phyloP scores from a whole-genome alignment of 2,329 filamentous ascomycete species.

The Hortaea werneckii region DNA sequence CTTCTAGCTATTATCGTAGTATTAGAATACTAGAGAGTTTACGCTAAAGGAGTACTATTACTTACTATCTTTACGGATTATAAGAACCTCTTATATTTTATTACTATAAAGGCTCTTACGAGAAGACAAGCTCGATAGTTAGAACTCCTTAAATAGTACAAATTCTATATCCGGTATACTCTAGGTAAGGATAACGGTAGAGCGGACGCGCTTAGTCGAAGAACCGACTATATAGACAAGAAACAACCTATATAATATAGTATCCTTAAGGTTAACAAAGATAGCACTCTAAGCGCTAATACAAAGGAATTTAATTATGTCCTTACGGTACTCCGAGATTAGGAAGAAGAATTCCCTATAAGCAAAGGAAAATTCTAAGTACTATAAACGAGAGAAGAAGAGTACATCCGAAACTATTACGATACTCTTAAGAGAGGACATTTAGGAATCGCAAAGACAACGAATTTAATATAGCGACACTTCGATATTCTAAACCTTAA shows the following conservation, averaged over 20 bases:
- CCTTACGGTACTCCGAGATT: constrained; percentile 1
- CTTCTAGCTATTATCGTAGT: constrained; percentile 8
- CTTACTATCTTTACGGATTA: constrained; percentile 8
- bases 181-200: constrained; percentile 1
- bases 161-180: constrained; percentile 2
- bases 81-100: constrained; percentile 11
- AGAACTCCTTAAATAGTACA: not conserved
- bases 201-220: not conserved
- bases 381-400: constrained; percentile 1
- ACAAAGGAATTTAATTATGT: constrained; percentile 2
- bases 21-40: constrained; percentile 9
- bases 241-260: not conserved
- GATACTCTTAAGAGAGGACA: constrained; percentile 8
- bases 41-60: constrained; percentile 8
- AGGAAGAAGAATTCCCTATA: constrained; percentile 5
- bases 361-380: constrained; percentile 6
- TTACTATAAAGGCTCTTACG: constrained; percentile 7
- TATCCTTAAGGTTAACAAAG: not conserved
- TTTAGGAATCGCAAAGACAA: constrained; percentile 1
- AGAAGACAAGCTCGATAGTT: constrained; percentile 5
- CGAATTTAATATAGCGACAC: constrained; percentile 3
- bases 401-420: constrained; percentile 9
- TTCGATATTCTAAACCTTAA: constrained; percentile 5
- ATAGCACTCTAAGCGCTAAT: not conserved
- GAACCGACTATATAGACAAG: constrained; percentile 1